Evolutionary conservation across 2,329 filamentous ascomycete species (phyloP).

Genomic region (Xylariaceae sp.): DNA sequence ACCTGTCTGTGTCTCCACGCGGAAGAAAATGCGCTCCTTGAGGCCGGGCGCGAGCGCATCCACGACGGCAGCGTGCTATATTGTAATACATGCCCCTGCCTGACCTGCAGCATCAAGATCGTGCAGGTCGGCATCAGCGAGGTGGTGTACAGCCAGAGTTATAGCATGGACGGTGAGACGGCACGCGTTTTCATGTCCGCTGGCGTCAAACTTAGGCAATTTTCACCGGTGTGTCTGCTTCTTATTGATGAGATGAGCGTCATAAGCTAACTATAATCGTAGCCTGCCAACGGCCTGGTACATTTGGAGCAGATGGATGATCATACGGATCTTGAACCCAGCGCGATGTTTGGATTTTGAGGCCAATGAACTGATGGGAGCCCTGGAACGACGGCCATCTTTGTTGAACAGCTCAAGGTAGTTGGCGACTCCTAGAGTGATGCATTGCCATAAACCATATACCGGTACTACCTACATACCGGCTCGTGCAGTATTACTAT

Average conservation of each 20-base stretch:
- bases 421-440: background rate
- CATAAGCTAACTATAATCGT: slow-evolving; percentile 1
- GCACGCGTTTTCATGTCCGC: slow-evolving; percentile 78
- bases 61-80: slow-evolving; percentile 79
- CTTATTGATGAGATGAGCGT: background rate
- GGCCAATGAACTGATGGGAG: background rate
- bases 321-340: background rate
- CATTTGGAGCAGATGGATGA: slow-evolving; percentile 44
- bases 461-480: too few species aligned
- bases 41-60: slow-evolving; percentile 88
- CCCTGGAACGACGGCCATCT: background rate
- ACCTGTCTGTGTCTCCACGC: slow-evolving; percentile 97
- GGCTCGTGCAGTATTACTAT: background rate
- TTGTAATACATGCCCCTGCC: slow-evolving; percentile 92
- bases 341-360: background rate
- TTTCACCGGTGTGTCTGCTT: slow-evolving; percentile 64
- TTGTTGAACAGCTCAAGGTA: background rate
- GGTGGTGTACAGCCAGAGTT: slow-evolving; percentile 89
- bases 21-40: slow-evolving; percentile 93
- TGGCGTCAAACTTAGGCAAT: slow-evolving; percentile 81
- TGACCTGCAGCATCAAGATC: slow-evolving; percentile 98
- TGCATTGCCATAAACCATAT: background rate
- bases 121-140: slow-evolving; percentile 93
- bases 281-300: slow-evolving; percentile 52
- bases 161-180: slow-evolving; percentile 87